Percentiles rank a stretch among this genome's conserved stretches.
Conservation (phyloP, 176 grass and related monocot species). For the Triticum aestivum region DNA sequence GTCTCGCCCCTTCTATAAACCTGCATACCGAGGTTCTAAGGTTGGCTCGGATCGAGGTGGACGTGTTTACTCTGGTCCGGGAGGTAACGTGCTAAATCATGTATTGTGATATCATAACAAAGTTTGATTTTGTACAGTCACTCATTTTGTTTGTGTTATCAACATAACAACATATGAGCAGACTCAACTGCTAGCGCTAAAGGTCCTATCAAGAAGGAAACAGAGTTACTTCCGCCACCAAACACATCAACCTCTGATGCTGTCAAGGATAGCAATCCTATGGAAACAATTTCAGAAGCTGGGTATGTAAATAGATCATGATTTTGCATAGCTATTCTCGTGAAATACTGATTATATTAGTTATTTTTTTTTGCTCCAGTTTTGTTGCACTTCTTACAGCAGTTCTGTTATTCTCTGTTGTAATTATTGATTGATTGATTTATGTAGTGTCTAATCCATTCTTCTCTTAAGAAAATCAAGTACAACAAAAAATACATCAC, state of each 20-base stretch:
- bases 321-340: too few species aligned
- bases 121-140: neutral
- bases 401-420: neutral
- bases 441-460: neutral
- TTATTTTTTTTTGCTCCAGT: neutral
- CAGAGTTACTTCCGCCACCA: constrained; percentile 21
- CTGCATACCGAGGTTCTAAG: constrained; percentile 40
- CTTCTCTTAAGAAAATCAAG: neutral
- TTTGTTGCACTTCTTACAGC: constrained; percentile 5
- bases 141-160: neutral
- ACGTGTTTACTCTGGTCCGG: constrained; percentile 20
- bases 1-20: constrained; percentile 46
- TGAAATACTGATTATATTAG: neutral
- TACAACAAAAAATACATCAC: neutral
- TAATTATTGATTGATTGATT: constrained; percentile 8
- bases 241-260: constrained; percentile 32
- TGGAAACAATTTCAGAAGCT: constrained; percentile 30
- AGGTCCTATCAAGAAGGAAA: constrained; percentile 52
- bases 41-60: constrained; percentile 46
- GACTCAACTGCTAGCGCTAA: constrained; percentile 34
- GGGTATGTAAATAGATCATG: constrained; percentile 19
- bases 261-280: constrained; percentile 34
- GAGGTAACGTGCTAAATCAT: constrained; percentile 41
- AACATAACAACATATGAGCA: constrained; percentile 18
- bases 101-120: neutral